Conservation (phyloP, 202 grass and related monocot genomes). For the Zoysia matrella region DNA sequence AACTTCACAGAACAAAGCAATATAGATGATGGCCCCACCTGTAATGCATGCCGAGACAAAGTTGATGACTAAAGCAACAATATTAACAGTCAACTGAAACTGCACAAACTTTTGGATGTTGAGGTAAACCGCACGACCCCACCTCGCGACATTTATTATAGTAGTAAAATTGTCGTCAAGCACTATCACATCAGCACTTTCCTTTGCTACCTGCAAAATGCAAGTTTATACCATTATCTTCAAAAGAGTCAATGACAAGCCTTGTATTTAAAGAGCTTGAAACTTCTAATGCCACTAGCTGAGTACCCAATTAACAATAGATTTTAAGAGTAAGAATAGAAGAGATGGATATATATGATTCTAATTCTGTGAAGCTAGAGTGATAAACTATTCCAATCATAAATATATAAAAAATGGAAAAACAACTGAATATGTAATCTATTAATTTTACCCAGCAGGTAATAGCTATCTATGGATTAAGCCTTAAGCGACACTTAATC, state of each 20-base stretch:
- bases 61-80: conserved; percentile 89
- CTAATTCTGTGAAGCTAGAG: background rate
- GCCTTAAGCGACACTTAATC: background rate
- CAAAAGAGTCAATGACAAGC: background rate
- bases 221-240: conserved; percentile 15
- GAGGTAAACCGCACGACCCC: conserved; percentile 92
- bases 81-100: conserved; percentile 94
- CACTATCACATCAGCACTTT: conserved; percentile 92
- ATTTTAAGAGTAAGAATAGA: conserved; percentile 6
- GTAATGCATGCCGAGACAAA: conserved; percentile 90
- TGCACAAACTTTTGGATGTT: conserved; percentile 98
- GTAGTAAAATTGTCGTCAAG: conserved; percentile 95
- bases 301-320: background rate
- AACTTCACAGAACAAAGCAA: background rate
- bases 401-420: background rate
- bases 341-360: conserved; percentile 1
- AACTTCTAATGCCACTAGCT: conserved; percentile 2
- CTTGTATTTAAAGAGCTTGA: background rate
- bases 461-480: background rate
- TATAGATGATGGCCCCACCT: conserved; percentile 41
- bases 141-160: conserved; percentile 87
- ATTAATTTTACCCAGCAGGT: too few relatives aligned
- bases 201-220: conserved; percentile 82
- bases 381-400: conserved; percentile 2
- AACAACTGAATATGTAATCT: conserved; percentile 5